Percentiles rank a stretch among this genome's conserved stretches.
These are phyloP conservation scores for Staphylotrichum tortipilum DNA, from an alignment of 495 filamentous ascomycete genomes.

Conservation along the genomic window DNA sequence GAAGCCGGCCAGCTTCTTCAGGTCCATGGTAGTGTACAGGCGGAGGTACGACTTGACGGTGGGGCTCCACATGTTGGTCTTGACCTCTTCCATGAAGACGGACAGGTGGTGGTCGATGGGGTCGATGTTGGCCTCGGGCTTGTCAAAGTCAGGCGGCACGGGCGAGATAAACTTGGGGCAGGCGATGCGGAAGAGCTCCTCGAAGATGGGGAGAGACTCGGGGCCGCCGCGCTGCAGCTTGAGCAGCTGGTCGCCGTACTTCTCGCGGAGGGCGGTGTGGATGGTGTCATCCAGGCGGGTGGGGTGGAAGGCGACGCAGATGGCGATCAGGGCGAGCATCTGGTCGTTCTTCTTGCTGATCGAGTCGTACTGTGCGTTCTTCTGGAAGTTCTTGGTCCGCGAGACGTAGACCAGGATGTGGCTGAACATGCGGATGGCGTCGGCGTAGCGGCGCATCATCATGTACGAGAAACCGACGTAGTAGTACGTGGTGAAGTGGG, in stretches of 20 bases:
- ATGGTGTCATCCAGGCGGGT: constrained; percentile 97
- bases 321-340: constrained; percentile 98
- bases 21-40: constrained; percentile 98
- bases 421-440: constrained; percentile 98
- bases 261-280: constrained; percentile 93
- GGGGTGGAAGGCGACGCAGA: constrained; percentile 95
- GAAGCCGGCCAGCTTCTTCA: constrained; percentile 96
- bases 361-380: constrained; percentile 93
- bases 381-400: constrained; percentile 99
- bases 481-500: constrained; percentile 99
- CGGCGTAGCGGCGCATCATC: constrained; percentile 99
- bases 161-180: constrained; percentile 99
- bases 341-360: constrained; percentile 99
- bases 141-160: constrained; percentile 93
- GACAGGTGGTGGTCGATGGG: constrained; percentile 93
- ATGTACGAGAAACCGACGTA: constrained; percentile 99
- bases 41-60: constrained; percentile 96
- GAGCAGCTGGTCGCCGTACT: constrained; percentile 95
- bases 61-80: constrained; percentile 90
- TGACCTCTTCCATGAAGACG: constrained; percentile 99
- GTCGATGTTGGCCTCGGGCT: constrained; percentile 87
- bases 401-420: constrained; percentile 99
- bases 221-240: constrained; percentile 92
- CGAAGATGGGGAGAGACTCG: constrained; percentile 88
- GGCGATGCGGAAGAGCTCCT: constrained; percentile 88